Evolutionary conservation across 2,329 filamentous ascomycete species (phyloP), one percentile per base, ranked within the genome.

Genomic region (Scytalidium sp.): DNA sequence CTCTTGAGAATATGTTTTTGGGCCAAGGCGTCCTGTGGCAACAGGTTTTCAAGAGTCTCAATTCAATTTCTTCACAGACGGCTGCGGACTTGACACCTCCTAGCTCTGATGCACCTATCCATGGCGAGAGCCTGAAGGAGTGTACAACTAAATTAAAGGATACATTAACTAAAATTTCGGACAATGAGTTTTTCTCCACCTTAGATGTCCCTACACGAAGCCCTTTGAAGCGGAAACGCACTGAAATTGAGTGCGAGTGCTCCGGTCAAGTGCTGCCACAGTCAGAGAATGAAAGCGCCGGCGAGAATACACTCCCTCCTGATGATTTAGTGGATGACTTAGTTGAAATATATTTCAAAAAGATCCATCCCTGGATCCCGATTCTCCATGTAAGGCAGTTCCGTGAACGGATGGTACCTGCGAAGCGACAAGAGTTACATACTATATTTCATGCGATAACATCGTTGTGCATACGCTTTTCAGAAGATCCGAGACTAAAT

Each of bases 341-440:
- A 2, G 60, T 68, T 5, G 62, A 64, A 5, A 58, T 63, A 8
- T 66, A 67, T 46, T 65, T 65, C 43, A 20, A 41, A 2, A 62
- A 61, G 11, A 56, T 66, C 10, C 65, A 67, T 48, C 64, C 61
- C 19, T 67, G 64, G 64, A 67, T 66, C 29, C 66, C 66, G 0
- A 61, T 68, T 11, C 54, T 68, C 8, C 65, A 68, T 45, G 57
- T 64, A 2, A 50, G 47, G 4, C 55, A 54, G 22, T 68, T 68
- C 40, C 62, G 64, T 2, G 53, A 60, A 40, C 54, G 56, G 9
- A 55, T 67, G 46, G 41, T 52, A 42, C 47, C 53, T 1, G 19
- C 29, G 10, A 46, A 59, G 11, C 54, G 59, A 7, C 41, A 50
- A 10, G 52, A 55, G 9, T 41, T 60, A 6, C 50, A 49, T 1